Evolutionary conservation across 2,329 filamentous ascomycete species (phyloP).

Genomic region (Alternaria dauci): DNA sequence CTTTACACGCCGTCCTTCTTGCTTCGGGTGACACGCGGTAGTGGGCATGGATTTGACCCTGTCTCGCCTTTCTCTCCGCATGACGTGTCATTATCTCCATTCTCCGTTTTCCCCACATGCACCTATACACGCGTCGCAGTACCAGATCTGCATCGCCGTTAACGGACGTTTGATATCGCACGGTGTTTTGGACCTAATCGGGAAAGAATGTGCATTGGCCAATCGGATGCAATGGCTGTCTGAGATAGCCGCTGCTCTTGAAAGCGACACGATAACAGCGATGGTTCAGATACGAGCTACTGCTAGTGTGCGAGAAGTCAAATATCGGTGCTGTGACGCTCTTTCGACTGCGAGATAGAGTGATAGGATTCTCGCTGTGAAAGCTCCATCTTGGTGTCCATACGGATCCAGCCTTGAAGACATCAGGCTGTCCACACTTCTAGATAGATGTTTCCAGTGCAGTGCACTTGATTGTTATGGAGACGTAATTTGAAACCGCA

Average conservation of each 20-base stretch:
- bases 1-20: neutral
- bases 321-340: neutral
- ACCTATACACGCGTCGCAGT: neutral
- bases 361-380: neutral
- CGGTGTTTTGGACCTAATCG: constrained; percentile 14
- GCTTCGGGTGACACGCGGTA: neutral
- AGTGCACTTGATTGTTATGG: neutral
- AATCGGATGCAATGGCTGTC: constrained; percentile 1
- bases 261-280: neutral
- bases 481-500: neutral
- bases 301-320: neutral
- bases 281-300: neutral
- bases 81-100: constrained; percentile 4
- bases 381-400: neutral
- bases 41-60: neutral
- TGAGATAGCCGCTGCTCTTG: neutral
- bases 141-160: constrained; percentile 9
- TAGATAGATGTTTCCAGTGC: neutral
- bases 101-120: neutral
- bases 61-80: neutral
- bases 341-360: neutral
- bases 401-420: neutral
- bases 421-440: neutral
- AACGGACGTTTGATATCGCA: constrained; percentile 11
- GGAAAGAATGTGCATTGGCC: constrained; percentile 21